Base-by-base conservation (phyloP, 345 rosid genomes). In the Euphorbia tirucalli region DNA sequence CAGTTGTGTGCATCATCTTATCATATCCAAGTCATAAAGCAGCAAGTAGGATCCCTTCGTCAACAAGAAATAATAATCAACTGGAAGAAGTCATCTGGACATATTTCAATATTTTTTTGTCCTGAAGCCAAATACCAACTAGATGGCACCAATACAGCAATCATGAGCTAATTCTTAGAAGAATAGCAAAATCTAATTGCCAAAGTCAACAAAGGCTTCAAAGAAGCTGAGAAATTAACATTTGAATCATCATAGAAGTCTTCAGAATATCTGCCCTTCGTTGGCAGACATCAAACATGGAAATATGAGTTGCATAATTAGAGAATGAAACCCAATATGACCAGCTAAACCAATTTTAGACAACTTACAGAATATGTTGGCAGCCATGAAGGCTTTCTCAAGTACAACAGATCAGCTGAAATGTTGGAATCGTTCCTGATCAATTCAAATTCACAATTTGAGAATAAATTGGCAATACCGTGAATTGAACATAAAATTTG, bases 381-480 rank as follows among this genome's bases (percentile, higher is more conserved):
- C 43, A 90, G 84, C 98, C 98, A 95, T 70, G 98, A 79, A 65
- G 97, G 91, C 81, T 83, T 89, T 79, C 96, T 84, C 83, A 83
- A 75, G 83, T 73, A 68, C 69, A 84, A 74, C 52, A 76, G 78
- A 83, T 81, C 73, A 27, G 83, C 65, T 24, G 83, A 71, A 71
- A 61, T 70, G 70, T 75, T 81, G 50, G 81, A 76, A 65, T 83
- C 89, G 72, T 78, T 80, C 86, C 98, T 92, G 70, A 37, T 21
- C 68, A 77, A 73, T 43, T 78, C 65, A 72, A 84, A 30, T 39
- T 24, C 32, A 49, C 11, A 56, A 54, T 63, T 27, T 52, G 66
- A 21, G n/a, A 56, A 48, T 31, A 55, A n/a, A 59, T 71, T 58
- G 28, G 48, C 46, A 31, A 44, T 46, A 52, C 14, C 41, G 15